phyloP scores from a whole-genome alignment of 108 stramenopile genomes.

The Seminavis robusta region DNA sequence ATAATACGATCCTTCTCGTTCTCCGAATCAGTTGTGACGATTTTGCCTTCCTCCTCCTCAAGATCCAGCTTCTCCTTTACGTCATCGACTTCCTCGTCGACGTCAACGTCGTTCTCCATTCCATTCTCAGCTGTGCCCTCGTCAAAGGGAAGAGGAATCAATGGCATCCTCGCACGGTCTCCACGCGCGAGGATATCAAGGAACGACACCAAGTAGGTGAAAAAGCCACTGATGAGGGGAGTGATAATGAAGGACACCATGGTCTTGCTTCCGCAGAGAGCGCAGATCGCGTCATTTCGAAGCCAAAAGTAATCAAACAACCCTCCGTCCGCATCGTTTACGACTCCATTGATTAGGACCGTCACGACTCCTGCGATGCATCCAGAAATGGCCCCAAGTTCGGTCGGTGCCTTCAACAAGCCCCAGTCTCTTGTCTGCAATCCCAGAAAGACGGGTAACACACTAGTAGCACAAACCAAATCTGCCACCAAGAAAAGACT shows the following conservation, averaged over 20 bases:
- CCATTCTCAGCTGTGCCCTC: background rate
- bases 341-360: conserved; percentile 62
- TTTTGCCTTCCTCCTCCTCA: background rate
- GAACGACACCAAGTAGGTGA: conserved; percentile 52
- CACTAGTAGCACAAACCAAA: conserved; percentile 72
- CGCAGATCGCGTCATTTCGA: conserved; percentile 51
- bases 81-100: conserved; percentile 1
- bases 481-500: conserved; percentile 77
- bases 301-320: conserved; percentile 77
- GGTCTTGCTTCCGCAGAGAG: conserved; percentile 67
- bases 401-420: conserved; percentile 64
- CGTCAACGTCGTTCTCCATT: conserved; percentile 7
- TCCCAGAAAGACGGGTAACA: conserved; percentile 71
- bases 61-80: conserved; percentile 4
- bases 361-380: conserved; percentile 53
- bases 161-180: conserved; percentile 47
- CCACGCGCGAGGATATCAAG: conserved; percentile 63
- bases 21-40: background rate
- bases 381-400: conserved; percentile 68
- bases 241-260: conserved; percentile 79
- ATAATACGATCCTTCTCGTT: background rate
- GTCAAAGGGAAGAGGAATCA: conserved; percentile 35
- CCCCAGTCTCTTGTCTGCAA: conserved; percentile 51
- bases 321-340: conserved; percentile 50
- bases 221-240: conserved; percentile 44